Conservation (phyloP, 2,329 filamentous ascomycete genomes). For the Knufia petricola region DNA sequence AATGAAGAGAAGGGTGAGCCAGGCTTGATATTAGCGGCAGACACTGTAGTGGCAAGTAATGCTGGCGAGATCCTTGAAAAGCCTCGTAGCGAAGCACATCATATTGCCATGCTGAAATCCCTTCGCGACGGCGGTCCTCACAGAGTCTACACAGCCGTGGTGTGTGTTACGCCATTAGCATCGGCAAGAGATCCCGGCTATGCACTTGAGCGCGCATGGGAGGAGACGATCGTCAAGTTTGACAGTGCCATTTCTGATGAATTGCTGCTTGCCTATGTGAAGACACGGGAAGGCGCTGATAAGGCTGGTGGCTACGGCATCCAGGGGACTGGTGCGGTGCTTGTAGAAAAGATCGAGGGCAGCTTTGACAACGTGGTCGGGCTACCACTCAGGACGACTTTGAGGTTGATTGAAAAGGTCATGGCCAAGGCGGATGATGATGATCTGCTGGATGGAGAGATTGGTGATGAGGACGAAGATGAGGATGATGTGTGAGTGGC, state of each 20-base stretch:
- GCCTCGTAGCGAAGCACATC: slow-evolving; percentile 69
- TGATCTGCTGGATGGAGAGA: slow-evolving; percentile 40
- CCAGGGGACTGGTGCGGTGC: slow-evolving; percentile 75
- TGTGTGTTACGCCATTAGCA: slow-evolving; percentile 69
- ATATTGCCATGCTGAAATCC: slow-evolving; percentile 72
- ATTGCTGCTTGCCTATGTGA: slow-evolving; percentile 58
- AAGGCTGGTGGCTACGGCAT: slow-evolving; percentile 95
- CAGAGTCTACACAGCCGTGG: slow-evolving; percentile 77
- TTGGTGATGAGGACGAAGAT: slow-evolving; percentile 12
- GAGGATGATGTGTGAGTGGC: neutral
- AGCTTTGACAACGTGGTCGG: slow-evolving; percentile 91
- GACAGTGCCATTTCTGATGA: slow-evolving; percentile 67
- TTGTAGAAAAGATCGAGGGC: slow-evolving; percentile 84
- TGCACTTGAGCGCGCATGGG: slow-evolving; percentile 66
- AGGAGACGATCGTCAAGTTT: slow-evolving; percentile 89
- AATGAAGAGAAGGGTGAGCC: slow-evolving; percentile 56
- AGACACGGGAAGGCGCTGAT: slow-evolving; percentile 81
- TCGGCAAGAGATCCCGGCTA: slow-evolving; percentile 81
- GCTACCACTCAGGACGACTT: slow-evolving; percentile 65
- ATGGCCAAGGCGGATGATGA: slow-evolving; percentile 63
- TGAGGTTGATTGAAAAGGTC: slow-evolving; percentile 82
- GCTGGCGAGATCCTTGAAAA: slow-evolving; percentile 81
- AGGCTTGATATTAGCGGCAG: slow-evolving; percentile 75
- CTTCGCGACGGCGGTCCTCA: slow-evolving; percentile 69
- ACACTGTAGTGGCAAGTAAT: slow-evolving; percentile 76